phyloP scores from a whole-genome alignment of 1,284 basidiomycete species.

The Ceratobasidium sp. region DNA sequence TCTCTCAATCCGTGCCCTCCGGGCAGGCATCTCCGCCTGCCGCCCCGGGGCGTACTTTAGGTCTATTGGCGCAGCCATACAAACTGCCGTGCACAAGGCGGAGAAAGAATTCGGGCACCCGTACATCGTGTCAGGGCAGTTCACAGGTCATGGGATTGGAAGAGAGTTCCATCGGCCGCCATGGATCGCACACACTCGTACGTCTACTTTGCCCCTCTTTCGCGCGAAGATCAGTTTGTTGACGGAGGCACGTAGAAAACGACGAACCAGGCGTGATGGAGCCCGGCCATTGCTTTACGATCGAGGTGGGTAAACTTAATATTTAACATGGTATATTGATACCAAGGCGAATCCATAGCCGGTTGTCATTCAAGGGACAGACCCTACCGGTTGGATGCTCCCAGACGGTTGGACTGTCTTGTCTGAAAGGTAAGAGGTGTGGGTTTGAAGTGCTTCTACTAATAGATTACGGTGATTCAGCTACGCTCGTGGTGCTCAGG shows the following conservation, averaged over 20 bases:
- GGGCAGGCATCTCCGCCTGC: slow-evolving; percentile 75
- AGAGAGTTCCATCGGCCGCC: slow-evolving; percentile 81
- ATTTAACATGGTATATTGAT: background rate
- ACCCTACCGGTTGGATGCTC: slow-evolving; percentile 73
- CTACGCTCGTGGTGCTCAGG: slow-evolving; percentile 78
- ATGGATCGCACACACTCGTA: slow-evolving; percentile 79
- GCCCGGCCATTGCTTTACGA: slow-evolving; percentile 87
- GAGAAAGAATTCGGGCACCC: slow-evolving; percentile 43
- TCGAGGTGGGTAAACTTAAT: slow-evolving; percentile 63
- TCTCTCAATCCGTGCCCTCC: slow-evolving; percentile 69
- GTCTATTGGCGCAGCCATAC: slow-evolving; percentile 78
- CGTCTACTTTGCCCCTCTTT: slow-evolving; percentile 46
- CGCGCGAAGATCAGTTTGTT: background rate
- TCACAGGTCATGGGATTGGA: slow-evolving; percentile 88
- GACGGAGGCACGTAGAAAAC: slow-evolving; percentile 62
- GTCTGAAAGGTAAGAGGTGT: slow-evolving; percentile 59
- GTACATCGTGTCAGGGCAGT: slow-evolving; percentile 74
- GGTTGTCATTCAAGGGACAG: slow-evolving; percentile 72
- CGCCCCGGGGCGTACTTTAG: slow-evolving; percentile 76
- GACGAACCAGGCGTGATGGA: slow-evolving; percentile 78
- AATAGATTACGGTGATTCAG: slow-evolving; percentile 42
- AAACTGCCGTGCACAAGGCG: slow-evolving; percentile 58
- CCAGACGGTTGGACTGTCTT: slow-evolving; percentile 89
- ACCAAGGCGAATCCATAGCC: slow-evolving; percentile 60
- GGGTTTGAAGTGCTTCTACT: background rate